These are phyloP conservation scores for Cadophora sp. DNA, from an alignment of 2,329 filamentous ascomycete species.

Conservation along the genomic window DNA sequence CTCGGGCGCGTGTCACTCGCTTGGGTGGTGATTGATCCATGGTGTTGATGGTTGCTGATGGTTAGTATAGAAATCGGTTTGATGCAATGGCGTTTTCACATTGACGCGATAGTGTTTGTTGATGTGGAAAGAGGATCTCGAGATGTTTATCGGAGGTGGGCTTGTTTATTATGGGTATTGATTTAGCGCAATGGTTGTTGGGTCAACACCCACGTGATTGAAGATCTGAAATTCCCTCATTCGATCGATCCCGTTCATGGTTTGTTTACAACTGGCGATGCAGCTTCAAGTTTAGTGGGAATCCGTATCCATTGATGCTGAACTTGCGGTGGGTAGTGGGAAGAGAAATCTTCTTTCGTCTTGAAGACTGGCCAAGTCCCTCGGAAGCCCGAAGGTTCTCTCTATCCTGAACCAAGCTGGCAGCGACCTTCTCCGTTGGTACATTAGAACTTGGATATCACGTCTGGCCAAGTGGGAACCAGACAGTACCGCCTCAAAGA, in stretches of 20 bases:
- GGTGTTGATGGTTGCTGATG: constrained; percentile 30
- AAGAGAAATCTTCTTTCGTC: not conserved
- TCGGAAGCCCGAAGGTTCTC: no score
- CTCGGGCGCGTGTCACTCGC: constrained; percentile 61
- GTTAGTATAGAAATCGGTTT: constrained; percentile 22
- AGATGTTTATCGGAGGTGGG: constrained; percentile 13
- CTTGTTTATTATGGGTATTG: constrained; percentile 18
- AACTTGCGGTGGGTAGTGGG: not conserved
- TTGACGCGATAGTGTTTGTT: constrained; percentile 26
- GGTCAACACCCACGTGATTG: constrained; percentile 13
- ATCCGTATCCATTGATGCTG: not conserved
- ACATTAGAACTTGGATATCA: no score
- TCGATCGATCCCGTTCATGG: not conserved
- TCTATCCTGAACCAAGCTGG: no score
- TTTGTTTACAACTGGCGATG: not conserved
- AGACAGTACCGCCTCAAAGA: no score
- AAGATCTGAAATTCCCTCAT: not conserved
- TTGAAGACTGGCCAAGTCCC: not conserved
- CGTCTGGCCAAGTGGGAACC: no score
- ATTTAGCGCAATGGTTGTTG: constrained; percentile 4
- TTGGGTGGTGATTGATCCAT: constrained; percentile 65
- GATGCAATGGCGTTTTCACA: constrained; percentile 27
- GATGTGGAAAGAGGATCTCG: not conserved
- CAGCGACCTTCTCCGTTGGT: no score
- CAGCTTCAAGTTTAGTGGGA: not conserved